Percentiles rank a stretch among this genome's conserved stretches.
Evolutionary conservation across 1,139 yeast species (phyloP).

Genomic region (Scheffersomyces segobiensis): DNA sequence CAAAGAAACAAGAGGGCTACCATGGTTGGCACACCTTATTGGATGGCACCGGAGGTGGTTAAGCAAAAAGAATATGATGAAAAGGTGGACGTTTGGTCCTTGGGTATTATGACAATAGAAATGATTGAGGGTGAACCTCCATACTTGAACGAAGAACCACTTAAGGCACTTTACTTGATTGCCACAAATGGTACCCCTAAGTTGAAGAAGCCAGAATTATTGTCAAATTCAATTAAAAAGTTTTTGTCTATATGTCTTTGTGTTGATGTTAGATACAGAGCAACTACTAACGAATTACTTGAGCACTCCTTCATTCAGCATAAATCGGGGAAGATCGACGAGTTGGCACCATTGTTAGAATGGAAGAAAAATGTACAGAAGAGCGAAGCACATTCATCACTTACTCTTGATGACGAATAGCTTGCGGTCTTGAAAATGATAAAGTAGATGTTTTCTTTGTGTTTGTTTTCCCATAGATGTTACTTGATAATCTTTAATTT

Average conservation of each 20-base stretch:
- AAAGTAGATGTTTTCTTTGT: neutral
- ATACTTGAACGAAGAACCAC: conserved; percentile 92
- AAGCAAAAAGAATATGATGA: conserved; percentile 95
- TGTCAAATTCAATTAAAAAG: conserved; percentile 78
- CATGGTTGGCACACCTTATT: conserved; percentile 98
- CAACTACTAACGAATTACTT: conserved; percentile 83
- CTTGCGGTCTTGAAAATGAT: neutral
- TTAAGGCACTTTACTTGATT: conserved; percentile 83
- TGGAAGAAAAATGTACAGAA: conserved; percentile 48
- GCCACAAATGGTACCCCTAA: conserved; percentile 98
- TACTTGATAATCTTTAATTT: neutral
- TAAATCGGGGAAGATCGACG: conserved; percentile 68
- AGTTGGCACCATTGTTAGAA: conserved; percentile 67
- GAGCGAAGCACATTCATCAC: neutral
- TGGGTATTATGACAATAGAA: conserved; percentile 97
- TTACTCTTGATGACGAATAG: neutral
- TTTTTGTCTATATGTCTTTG: conserved; percentile 90
- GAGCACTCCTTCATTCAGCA: conserved; percentile 75
- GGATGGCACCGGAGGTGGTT: conserved; percentile 99
- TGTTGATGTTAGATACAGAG: conserved; percentile 91
- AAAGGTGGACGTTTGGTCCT: conserved; percentile 96
- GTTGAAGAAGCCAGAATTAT: conserved; percentile 78
- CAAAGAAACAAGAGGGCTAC: conserved; percentile 94
- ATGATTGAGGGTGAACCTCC: conserved; percentile 99
- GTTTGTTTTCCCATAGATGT: neutral